These are phyloP conservation scores for Claviceps maximensis DNA, from an alignment of 2,329 filamentous ascomycete species.

Conservation along the genomic window DNA sequence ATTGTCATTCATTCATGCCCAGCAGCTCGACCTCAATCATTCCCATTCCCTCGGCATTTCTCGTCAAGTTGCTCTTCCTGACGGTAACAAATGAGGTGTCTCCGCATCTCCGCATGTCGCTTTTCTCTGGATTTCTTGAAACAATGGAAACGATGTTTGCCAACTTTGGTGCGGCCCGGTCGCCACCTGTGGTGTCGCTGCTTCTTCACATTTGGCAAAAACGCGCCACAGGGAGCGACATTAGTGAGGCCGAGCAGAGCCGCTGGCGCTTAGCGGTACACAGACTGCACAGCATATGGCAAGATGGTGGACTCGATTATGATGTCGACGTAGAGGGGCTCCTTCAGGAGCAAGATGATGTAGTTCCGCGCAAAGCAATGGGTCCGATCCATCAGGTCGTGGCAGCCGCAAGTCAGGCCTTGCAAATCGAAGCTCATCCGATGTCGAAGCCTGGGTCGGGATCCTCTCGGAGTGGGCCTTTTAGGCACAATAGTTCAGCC, in stretches of 20 bases:
- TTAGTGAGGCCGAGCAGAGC: slow-evolving; percentile 20
- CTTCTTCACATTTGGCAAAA: slow-evolving; percentile 23
- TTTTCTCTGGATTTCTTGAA: slow-evolving; percentile 24
- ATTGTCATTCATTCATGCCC: slow-evolving; percentile 26
- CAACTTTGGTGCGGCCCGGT: slow-evolving; percentile 20
- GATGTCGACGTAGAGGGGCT: not conserved
- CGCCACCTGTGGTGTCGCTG: slow-evolving; percentile 19
- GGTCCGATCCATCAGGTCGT: not conserved
- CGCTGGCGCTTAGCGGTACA: slow-evolving; percentile 19
- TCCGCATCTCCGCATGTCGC: slow-evolving; percentile 19
- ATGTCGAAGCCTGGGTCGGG: not conserved
- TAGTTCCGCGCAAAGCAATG: not conserved
- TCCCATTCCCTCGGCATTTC: slow-evolving; percentile 22
- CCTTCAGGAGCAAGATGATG: not conserved
- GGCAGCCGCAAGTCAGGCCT: not conserved
- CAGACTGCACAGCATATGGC: slow-evolving; percentile 11
- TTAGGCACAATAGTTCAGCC: not conserved
- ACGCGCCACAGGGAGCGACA: slow-evolving; percentile 14
- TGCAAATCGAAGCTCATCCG: not conserved
- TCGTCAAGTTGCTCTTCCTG: slow-evolving; percentile 25
- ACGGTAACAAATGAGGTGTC: slow-evolving; percentile 21
- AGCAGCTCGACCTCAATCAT: slow-evolving; percentile 20
- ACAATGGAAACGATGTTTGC: slow-evolving; percentile 20
- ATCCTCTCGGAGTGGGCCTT: not conserved
- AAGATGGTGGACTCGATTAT: not conserved